Percentiles rank a stretch among this genome's conserved stretches.
These are phyloP conservation scores for Penicillium sp. DNA, from an alignment of 2,329 filamentous ascomycete species.

Conservation along the genomic window DNA sequence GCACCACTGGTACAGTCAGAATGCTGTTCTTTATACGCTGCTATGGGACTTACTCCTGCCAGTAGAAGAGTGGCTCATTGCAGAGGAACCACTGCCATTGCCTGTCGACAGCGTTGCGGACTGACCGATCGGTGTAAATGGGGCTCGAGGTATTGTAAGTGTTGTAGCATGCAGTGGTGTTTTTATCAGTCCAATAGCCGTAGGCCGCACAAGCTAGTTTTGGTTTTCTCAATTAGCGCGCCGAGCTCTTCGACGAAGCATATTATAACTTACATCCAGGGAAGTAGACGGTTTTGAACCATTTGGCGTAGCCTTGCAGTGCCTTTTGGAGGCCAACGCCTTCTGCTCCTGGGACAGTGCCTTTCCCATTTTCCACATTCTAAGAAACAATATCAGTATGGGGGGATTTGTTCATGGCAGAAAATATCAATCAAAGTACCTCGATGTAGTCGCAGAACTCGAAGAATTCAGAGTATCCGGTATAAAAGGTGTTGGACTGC, in stretches of 20 bases:
- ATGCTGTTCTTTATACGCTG: neutral
- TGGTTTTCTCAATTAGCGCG: neutral
- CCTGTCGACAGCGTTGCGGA: slow-evolving; percentile 48
- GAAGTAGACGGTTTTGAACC: slow-evolving; percentile 48
- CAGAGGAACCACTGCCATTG: slow-evolving; percentile 63
- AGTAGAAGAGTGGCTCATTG: slow-evolving; percentile 62
- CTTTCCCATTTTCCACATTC: slow-evolving; percentile 32
- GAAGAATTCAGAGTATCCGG: slow-evolving; percentile 48
- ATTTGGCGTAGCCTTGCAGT: slow-evolving; percentile 55
- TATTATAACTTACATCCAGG: slow-evolving; percentile 46
- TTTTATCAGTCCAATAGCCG: slow-evolving; percentile 48
- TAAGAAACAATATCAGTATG: slow-evolving; percentile 20
- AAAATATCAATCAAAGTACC: slow-evolving; percentile 29
- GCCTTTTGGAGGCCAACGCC: slow-evolving; percentile 57
- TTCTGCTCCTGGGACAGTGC: slow-evolving; percentile 33
- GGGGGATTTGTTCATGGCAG: too few relatives aligned
- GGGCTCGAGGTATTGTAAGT: slow-evolving; percentile 52
- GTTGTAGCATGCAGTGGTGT: slow-evolving; percentile 53
- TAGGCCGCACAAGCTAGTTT: slow-evolving; percentile 47
- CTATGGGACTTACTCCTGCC: slow-evolving; percentile 47
- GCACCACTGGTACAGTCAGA: slow-evolving; percentile 48
- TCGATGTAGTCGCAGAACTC: slow-evolving; percentile 53
- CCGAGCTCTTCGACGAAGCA: neutral
- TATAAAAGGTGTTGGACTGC: slow-evolving; percentile 54
- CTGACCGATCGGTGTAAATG: slow-evolving; percentile 51